Percentiles rank a stretch among this genome's conserved stretches.
Conservation (phyloP, 306 rosid genomes). For the Comarum palustre region DNA sequence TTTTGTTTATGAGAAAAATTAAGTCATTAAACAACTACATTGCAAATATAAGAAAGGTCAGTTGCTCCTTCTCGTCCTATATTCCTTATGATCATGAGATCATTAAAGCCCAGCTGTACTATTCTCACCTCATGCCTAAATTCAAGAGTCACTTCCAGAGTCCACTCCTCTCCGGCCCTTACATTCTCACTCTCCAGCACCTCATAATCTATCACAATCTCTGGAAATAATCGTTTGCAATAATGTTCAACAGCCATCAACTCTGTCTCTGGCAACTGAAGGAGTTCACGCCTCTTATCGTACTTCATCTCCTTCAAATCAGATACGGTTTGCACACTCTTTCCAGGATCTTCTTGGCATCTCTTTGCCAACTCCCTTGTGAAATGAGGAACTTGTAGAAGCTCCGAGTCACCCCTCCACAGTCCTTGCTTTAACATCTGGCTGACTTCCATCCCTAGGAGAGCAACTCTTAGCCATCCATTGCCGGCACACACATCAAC, state of each 20-base stretch:
- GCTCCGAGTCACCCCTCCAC: slow-evolving; percentile 92
- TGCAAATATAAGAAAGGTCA: no score
- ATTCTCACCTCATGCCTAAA: not conserved
- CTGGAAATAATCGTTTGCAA: slow-evolving; percentile 68
- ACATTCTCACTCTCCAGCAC: slow-evolving; percentile 50
- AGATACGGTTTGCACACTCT: slow-evolving; percentile 67
- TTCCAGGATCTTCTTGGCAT: slow-evolving; percentile 71
- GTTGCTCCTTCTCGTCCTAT: no score
- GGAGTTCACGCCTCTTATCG: slow-evolving; percentile 55
- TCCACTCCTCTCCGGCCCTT: slow-evolving; percentile 57
- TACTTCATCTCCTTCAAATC: slow-evolving; percentile 91
- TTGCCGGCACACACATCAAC: slow-evolving; percentile 86
- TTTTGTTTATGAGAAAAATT: no score
- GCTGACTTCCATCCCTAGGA: slow-evolving; percentile 86
- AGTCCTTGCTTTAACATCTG: slow-evolving; percentile 91
- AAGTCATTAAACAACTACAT: no score
- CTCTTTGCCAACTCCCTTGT: slow-evolving; percentile 80
- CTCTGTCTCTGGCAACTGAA: slow-evolving; percentile 67
- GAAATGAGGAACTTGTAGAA: slow-evolving; percentile 86
- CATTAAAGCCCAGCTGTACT: slow-evolving; percentile 41
- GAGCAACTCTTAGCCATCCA: slow-evolving; percentile 83
- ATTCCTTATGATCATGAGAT: no score
- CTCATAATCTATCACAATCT: slow-evolving; percentile 72
- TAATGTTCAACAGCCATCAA: slow-evolving; percentile 69
- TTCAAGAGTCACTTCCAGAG: slow-evolving; percentile 38